phyloP scores from a whole-genome alignment of 371 early-diverging fungal species.

The Mucor ambiguus region DNA sequence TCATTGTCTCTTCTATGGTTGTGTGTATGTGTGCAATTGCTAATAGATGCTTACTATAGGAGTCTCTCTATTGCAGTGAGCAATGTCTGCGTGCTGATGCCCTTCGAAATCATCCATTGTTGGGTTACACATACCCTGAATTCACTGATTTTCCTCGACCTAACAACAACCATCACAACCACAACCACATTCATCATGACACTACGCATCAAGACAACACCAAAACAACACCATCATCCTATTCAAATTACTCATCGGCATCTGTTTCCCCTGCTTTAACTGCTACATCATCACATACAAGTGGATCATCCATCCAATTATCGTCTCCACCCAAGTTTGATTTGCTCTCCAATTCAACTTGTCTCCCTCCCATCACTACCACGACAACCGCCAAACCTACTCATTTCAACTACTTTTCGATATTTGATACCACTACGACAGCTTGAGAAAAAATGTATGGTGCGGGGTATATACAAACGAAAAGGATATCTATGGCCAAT shows the following conservation, averaged over 20 bases:
- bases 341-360: slow-evolving; percentile 4
- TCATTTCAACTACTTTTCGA: slow-evolving; percentile 3
- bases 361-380: slow-evolving; percentile 2
- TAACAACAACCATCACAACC: not conserved
- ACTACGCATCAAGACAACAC: not conserved
- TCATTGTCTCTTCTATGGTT: not conserved
- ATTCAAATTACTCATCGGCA: slow-evolving; percentile 17
- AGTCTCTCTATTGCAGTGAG: slow-evolving; percentile 47
- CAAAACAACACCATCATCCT: not conserved
- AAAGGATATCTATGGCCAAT: not conserved
- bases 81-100: slow-evolving; percentile 39
- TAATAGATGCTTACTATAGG: slow-evolving; percentile 15
- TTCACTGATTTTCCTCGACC: slow-evolving; percentile 40
- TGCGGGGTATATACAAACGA: not conserved
- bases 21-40: not conserved
- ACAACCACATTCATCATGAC: not conserved
- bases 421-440: slow-evolving; percentile 4
- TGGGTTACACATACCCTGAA: slow-evolving; percentile 41
- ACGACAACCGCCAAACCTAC: not conserved
- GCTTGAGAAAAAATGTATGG: not conserved
- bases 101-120: slow-evolving; percentile 37
- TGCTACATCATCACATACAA: slow-evolving; percentile 22
- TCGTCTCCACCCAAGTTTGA: slow-evolving; percentile 26
- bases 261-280: slow-evolving; percentile 25
- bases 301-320: not conserved